Conservation (phyloP, 2,329 filamentous ascomycete species). For the Talaromyces sp. region DNA sequence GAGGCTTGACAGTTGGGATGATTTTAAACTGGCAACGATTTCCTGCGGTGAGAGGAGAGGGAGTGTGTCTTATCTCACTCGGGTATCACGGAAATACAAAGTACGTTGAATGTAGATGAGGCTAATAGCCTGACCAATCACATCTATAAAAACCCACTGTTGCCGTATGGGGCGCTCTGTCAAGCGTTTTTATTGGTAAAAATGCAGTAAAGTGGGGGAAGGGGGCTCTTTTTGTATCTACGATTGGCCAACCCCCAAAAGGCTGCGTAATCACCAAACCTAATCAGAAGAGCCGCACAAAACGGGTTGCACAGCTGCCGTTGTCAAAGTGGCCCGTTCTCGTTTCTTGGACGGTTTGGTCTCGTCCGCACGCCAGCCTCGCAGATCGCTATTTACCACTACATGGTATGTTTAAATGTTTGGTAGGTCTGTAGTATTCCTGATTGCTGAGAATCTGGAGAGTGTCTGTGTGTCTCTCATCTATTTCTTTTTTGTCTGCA, state of each 20-base stretch:
- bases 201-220: too few species aligned
- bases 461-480: background rate
- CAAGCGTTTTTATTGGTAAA: too few species aligned
- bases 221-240: background rate
- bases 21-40: too few species aligned
- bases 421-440: too few species aligned
- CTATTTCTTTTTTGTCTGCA: background rate
- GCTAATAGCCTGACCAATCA: background rate
- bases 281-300: slow-evolving; percentile 7
- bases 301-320: background rate
- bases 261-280: background rate
- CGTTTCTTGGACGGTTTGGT: background rate
- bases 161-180: background rate
- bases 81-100: background rate
- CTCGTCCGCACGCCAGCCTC: background rate
- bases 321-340: background rate
- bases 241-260: background rate
- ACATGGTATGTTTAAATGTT: too few species aligned
- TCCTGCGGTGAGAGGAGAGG: too few species aligned
- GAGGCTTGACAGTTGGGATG: background rate
- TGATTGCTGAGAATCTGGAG: background rate
- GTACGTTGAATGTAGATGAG: background rate
- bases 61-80: background rate
- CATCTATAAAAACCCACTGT: background rate
- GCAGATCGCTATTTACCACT: background rate